phyloP scores from a whole-genome alignment of 2,329 filamentous ascomycete species.

The Colletotrichum truncatum region DNA sequence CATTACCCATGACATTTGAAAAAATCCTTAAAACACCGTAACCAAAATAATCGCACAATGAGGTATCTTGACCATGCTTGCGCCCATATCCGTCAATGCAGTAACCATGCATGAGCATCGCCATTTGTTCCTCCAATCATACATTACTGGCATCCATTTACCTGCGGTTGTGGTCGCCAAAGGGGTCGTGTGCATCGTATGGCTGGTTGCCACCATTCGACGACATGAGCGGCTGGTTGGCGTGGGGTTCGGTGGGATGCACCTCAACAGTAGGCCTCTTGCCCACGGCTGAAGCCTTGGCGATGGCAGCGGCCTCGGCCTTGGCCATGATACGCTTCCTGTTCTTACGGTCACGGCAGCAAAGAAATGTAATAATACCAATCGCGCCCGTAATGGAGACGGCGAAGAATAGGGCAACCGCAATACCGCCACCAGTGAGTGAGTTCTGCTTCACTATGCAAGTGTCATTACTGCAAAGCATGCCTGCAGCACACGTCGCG shows the following conservation, averaged over 20 bases:
- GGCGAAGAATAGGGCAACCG: constrained; percentile 59
- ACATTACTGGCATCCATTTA: neutral
- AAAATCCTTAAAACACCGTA: neutral
- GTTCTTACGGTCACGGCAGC: constrained; percentile 58
- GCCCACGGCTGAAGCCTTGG: constrained; percentile 54
- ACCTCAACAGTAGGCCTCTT: constrained; percentile 46
- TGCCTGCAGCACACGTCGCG: constrained; percentile 51
- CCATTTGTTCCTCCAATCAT: neutral
- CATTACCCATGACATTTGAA: neutral
- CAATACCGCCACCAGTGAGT: constrained; percentile 54
- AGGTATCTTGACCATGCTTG: constrained; percentile 17
- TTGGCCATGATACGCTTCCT: constrained; percentile 54
- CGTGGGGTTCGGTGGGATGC: neutral
- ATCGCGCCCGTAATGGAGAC: constrained; percentile 47
- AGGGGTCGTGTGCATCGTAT: constrained; percentile 25
- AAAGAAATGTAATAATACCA: constrained; percentile 56
- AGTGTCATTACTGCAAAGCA: constrained; percentile 55
- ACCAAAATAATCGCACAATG: neutral
- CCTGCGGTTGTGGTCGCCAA: constrained; percentile 19
- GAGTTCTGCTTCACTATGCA: constrained; percentile 52
- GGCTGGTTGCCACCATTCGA: constrained; percentile 8
- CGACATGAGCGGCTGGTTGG: constrained; percentile 22
- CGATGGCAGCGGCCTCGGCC: constrained; percentile 60
- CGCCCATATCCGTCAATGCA: neutral
- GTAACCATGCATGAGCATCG: neutral